phyloP scores from a whole-genome alignment of 306 rosid genomes.

The Psophocarpus tetragonolobus region DNA sequence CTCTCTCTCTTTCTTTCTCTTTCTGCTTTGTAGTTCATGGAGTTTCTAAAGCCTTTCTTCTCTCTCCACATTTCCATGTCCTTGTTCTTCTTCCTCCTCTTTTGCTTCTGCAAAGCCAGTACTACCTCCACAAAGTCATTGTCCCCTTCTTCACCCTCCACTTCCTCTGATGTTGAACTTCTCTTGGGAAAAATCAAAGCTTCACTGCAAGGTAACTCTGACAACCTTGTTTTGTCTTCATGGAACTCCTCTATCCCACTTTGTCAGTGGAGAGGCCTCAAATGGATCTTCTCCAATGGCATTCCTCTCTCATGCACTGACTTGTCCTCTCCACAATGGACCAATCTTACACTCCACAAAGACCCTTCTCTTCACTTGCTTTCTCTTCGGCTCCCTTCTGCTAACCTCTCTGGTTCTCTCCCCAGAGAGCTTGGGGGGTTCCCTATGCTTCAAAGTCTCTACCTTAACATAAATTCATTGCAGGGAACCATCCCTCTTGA shows the following conservation, averaged over 20 bases:
- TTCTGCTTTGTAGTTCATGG: constrained; percentile 51
- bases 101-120: constrained; percentile 29
- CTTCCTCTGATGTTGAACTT: constrained; percentile 74
- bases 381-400: constrained; percentile 91
- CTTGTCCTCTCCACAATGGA: constrained; percentile 80
- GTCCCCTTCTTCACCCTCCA: constrained; percentile 40
- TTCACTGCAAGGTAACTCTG: constrained; percentile 69
- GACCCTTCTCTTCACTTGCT: constrained; percentile 75
- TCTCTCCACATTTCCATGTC: constrained; percentile 44
- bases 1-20: constrained; percentile 22
- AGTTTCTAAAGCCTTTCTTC: constrained; percentile 40
- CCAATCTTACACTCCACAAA: constrained; percentile 63
- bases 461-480: constrained; percentile 73
- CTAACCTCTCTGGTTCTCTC: constrained; percentile 89
- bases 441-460: constrained; percentile 78
- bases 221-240: constrained; percentile 70
- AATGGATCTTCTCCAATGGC: constrained; percentile 79
- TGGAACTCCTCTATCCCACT: constrained; percentile 80
- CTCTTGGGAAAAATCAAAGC: constrained; percentile 69
- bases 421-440: constrained; percentile 86
- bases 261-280: constrained; percentile 97
- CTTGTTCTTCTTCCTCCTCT: constrained; percentile 37
- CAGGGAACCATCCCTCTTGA: constrained; percentile 78
- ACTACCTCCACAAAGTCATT: not conserved
- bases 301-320: constrained; percentile 61